A percentile compares a stretch with the other conserved stretches of the same genome.
Evolutionary conservation across 1,139 yeast genomes (phyloP).

Genomic region (Debaryomyces udenii): DNA sequence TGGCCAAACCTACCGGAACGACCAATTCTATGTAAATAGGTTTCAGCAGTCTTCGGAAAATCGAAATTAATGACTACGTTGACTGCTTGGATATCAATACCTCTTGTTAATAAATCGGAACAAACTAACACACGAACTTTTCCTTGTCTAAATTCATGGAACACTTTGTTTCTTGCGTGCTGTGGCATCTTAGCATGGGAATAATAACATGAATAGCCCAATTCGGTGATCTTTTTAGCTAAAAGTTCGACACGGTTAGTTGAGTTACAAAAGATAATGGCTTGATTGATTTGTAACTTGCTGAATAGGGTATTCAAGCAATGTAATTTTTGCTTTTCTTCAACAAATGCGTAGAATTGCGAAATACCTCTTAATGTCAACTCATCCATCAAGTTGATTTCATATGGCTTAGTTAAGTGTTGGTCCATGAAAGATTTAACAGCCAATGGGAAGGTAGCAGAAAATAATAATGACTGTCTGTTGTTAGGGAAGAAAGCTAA

Average conservation of each 20-base stretch:
- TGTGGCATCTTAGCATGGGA: conserved; percentile 99
- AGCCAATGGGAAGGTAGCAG: conserved; percentile 95
- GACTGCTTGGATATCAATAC: conserved; percentile 98
- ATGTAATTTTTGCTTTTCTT: conserved; percentile 92
- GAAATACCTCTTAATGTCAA: conserved; percentile 94
- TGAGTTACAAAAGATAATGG: conserved; percentile 95
- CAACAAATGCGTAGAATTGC: conserved; percentile 96
- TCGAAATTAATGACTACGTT: conserved; percentile 97
- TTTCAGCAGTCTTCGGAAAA: conserved; percentile 97
- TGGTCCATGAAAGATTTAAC: conserved; percentile 92
- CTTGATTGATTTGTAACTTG: conserved; percentile 92
- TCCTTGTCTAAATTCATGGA: conserved; percentile 98
- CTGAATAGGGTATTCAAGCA: conserved; percentile 94
- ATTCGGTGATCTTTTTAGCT: conserved; percentile 93
- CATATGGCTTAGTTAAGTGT: conserved; percentile 89
- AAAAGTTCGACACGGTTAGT: conserved; percentile 93
- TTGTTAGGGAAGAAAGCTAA: conserved; percentile 76
- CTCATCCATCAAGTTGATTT: conserved; percentile 97
- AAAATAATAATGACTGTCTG: conserved; percentile 86
- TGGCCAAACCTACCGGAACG: conserved; percentile 99
- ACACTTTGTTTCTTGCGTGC: conserved; percentile 94
- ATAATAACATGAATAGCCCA: conserved; percentile 95
- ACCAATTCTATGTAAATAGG: conserved; percentile 97
- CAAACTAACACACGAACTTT: conserved; percentile 96
- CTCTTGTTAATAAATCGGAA: conserved; percentile 95